These are phyloP conservation scores for Dictyostelium discoideum DNA, from an alignment of 78 protist genomes.

Conservation along the genomic window dicty_2.7 NC_007088.5:3287001-3287500, in stretches of 20 bases:
- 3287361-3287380: constrained; percentile 60
- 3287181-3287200: constrained; percentile 26
- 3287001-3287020: not conserved
- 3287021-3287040: constrained; percentile 72
- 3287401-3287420: constrained; percentile 32
- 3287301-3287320: constrained; percentile 31
- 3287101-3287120: constrained; percentile 1
- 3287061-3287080: not conserved
- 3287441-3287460: not conserved
- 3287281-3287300: constrained; percentile 81
- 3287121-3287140: constrained; percentile 66
- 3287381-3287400: constrained; percentile 55
- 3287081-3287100: not conserved
- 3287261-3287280: constrained; percentile 19
- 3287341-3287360: not conserved
- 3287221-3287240: constrained; percentile 71
- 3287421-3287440: not conserved
- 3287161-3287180: constrained; percentile 41
- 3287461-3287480: too few relatives aligned
- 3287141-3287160: constrained; percentile 47
- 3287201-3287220: constrained; percentile 59
- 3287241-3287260: constrained; percentile 16
- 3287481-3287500: too few relatives aligned
- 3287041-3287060: constrained; percentile 81
- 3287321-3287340: too few relatives aligned